Evolutionary conservation across 164 flowering plant species (phyloP), one percentile per base, ranked within the genome.

Genomic region (Echeveria elegans): DNA sequence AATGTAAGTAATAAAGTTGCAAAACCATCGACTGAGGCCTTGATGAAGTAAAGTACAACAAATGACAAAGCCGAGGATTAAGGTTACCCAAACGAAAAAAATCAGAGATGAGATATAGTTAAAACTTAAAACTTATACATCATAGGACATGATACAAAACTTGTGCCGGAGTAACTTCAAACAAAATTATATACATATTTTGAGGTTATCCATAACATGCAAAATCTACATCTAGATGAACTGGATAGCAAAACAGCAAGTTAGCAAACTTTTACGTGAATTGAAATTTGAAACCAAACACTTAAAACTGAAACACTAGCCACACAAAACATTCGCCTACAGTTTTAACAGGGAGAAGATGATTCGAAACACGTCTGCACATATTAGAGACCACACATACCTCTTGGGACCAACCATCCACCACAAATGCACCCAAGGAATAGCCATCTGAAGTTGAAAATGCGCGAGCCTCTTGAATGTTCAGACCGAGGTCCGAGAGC

Each of bases 381-480:
- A 21, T 14, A 37, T 4, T 41, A 37, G 14, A 41, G 30, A 24
- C 40, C 43, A 21, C 69, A 53, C 84, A n/a, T n/a, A 92, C 98
- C 96, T 90, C 97, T 76, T 72, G 64, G 7, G 75, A 78, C 97
- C 96, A 92, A 68, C 98, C 98, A 72, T 92, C 94, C 76, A 92
- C 97, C 40, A 92, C 98, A 78, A 92, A 92, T 48, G 90, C 98
- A 82, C 88, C 98, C 65, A 92, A 80, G 63, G 98, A 92, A 75
- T 82, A 92, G 63, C 98, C 97, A 85, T 93, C 98, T 23, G 76
- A 77, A n/a, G 98, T 90, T 28, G 98, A 93, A 77, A 93, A 92
- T 38, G 90, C 98, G 81, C 90, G 98, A 70, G 97, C 97, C 79
- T 92, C 98, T 80, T 88, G 97, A 74, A 92, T 92, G 75, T 92